Conservation (phyloP, 1,284 basidiomycete species). For the Moesziomyces aphidis region DNA sequence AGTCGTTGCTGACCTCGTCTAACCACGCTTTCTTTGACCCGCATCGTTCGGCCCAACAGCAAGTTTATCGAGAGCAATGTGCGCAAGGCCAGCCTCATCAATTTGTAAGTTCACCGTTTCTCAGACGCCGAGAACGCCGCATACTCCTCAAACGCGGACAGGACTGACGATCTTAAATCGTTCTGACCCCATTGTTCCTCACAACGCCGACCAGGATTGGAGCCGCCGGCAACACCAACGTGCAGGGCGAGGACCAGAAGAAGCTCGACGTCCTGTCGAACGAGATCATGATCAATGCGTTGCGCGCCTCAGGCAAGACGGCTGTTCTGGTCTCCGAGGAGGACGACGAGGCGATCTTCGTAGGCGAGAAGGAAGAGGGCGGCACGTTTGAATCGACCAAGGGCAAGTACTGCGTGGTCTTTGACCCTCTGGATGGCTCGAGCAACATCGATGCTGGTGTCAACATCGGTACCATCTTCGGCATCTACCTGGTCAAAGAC, state of each 20-base stretch:
- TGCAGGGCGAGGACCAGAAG: constrained; percentile 99
- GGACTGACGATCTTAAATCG: constrained; percentile 6
- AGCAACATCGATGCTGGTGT: constrained; percentile 99
- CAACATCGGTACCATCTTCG: constrained; percentile 99
- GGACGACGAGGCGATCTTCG: constrained; percentile 89
- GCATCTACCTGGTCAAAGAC: constrained; percentile 85
- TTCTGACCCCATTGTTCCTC: constrained; percentile 4
- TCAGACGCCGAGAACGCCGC: no score
- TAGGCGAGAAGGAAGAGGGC: constrained; percentile 72
- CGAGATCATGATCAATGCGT: constrained; percentile 96
- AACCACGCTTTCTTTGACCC: no score
- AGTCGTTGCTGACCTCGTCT: background rate
- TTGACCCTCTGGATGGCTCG: constrained; percentile 97
- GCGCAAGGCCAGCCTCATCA: constrained; percentile 94
- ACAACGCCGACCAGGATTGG: constrained; percentile 76
- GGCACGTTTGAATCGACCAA: constrained; percentile 59
- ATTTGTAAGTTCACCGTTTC: constrained; percentile 77
- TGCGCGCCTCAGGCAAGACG: constrained; percentile 92
- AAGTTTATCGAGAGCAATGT: constrained; percentile 98
- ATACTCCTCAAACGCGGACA: no score
- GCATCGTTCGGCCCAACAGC: constrained; percentile 20
- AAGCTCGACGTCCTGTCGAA: constrained; percentile 98
- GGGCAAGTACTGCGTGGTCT: constrained; percentile 86
- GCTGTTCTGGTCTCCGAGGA: constrained; percentile 98
- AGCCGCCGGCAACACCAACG: constrained; percentile 93